phyloP scores from a whole-genome alignment of 2,329 filamentous ascomycete species.

The Fusarium albidum region DNA sequence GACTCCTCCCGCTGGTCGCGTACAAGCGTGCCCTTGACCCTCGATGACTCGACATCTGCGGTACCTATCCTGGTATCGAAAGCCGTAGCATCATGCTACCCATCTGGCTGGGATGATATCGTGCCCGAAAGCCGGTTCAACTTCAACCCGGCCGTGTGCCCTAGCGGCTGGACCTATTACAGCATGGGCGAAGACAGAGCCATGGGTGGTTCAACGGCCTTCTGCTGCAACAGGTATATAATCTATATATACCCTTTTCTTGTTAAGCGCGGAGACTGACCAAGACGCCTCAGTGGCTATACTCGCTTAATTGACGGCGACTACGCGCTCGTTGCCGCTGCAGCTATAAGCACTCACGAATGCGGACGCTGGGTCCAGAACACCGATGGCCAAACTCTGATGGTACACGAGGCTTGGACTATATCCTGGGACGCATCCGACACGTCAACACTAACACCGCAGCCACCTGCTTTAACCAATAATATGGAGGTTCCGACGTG shows the following conservation, averaged over 20 bases:
- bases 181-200: background rate
- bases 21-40: background rate
- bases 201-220: background rate
- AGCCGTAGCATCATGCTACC: background rate
- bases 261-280: background rate
- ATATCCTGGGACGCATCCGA: background rate
- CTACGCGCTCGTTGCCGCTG: background rate
- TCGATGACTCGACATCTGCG: background rate
- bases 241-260: background rate
- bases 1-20: background rate
- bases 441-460: background rate
- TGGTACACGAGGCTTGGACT: background rate
- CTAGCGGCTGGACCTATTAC: background rate
- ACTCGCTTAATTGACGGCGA: background rate
- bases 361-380: background rate
- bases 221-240: slow-evolving; percentile 5
- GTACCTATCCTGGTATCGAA: background rate
- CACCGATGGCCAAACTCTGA: background rate
- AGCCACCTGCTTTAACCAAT: background rate
- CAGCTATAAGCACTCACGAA: no score
- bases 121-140: no score
- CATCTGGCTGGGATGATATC: background rate
- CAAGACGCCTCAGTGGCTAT: background rate
- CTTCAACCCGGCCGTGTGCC: background rate
- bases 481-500: background rate